Base-by-base conservation (phyloP, 306 rosid species). In the Acmispon strigosus region DNA sequence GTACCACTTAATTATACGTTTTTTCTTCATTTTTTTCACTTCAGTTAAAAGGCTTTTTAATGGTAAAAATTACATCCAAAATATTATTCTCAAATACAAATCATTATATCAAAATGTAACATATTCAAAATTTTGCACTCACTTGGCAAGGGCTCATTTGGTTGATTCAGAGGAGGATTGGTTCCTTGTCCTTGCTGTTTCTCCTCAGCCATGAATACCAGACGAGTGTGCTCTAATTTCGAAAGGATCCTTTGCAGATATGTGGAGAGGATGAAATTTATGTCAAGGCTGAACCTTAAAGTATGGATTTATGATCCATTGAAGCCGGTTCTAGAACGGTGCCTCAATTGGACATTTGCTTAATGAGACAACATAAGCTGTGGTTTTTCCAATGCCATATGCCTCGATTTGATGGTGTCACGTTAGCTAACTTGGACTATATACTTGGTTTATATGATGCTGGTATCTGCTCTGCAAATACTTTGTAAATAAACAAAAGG, bases 81-180 rank as follows among this genome's bases (percentile, higher is more conserved):
- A 22, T 22, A 22, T 22, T 22, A 22, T 22, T 22, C 24, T 22
- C 24, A 22, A 22, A 22, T 22, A 22, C 24, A 22, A 2, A 22
- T 22, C 24, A 22, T 22, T 22, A 22, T 22, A 22, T 2, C 24
- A 22, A 1, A 22, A 22, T 22, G n/a, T n/a, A n/a, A n/a, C n/a
- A n/a, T n/a, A n/a, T n/a, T n/a, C n/a, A n/a, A 57, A 49, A 53
- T 41, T 51, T 15, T 22, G 3, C 6, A 74, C 62, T 68, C 15
- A 80, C 83, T 62, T 60, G 83, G 80, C 24, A 80, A 80, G 57
- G 83, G 73, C 36, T 74, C 73, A 24, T 24, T 74, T 7, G 76
- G 76, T 17, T 53, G 51, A 5, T 54, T 57, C 7, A 6, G 32
- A 44, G 57, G 36, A 29, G 69, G 76, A n/a, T 67, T 77, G 3